phyloP scores from a whole-genome alignment of 352 stramenopile genomes.

The Globisporangium heterothallicum region DNA sequence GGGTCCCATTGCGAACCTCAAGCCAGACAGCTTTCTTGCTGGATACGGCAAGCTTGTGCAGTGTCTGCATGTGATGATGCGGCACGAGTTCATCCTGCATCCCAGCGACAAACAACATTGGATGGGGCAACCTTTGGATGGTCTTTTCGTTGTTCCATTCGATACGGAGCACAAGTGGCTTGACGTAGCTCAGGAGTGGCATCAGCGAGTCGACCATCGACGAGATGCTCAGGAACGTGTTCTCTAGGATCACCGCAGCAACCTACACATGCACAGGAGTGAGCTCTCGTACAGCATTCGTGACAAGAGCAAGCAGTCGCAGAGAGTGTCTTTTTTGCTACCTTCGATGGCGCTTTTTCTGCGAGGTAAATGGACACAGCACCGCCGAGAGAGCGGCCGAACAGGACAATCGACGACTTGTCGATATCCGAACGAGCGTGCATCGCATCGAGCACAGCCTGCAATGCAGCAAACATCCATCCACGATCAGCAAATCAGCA shows the following conservation, averaged over 20 bases:
- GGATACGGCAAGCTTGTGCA: constrained; percentile 61
- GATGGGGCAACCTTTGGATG: constrained; percentile 64
- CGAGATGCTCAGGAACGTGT: constrained; percentile 93
- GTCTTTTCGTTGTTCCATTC: constrained; percentile 79
- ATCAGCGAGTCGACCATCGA: constrained; percentile 93
- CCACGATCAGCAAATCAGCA: constrained; percentile 4
- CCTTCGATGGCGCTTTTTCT: constrained; percentile 60
- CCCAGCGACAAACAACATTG: constrained; percentile 90
- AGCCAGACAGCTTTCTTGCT: constrained; percentile 60
- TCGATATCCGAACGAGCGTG: constrained; percentile 77
- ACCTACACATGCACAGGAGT: constrained; percentile 32
- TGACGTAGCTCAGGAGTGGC: constrained; percentile 87
- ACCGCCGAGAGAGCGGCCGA: constrained; percentile 89
- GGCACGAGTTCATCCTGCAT: constrained; percentile 90
- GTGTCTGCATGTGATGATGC: constrained; percentile 81
- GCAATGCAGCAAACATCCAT: neutral
- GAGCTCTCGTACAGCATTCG: neutral
- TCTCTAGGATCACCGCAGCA: constrained; percentile 90
- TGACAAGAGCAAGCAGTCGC: neutral
- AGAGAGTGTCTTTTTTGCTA: constrained; percentile 10
- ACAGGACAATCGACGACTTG: constrained; percentile 84
- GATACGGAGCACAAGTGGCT: constrained; percentile 88
- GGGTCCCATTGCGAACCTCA: constrained; percentile 84
- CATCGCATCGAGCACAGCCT: constrained; percentile 78
- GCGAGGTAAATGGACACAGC: constrained; percentile 91